Evolutionary conservation across 2,329 filamentous ascomycete genomes (phyloP).

Genomic region (Colletotrichum sp.): DNA sequence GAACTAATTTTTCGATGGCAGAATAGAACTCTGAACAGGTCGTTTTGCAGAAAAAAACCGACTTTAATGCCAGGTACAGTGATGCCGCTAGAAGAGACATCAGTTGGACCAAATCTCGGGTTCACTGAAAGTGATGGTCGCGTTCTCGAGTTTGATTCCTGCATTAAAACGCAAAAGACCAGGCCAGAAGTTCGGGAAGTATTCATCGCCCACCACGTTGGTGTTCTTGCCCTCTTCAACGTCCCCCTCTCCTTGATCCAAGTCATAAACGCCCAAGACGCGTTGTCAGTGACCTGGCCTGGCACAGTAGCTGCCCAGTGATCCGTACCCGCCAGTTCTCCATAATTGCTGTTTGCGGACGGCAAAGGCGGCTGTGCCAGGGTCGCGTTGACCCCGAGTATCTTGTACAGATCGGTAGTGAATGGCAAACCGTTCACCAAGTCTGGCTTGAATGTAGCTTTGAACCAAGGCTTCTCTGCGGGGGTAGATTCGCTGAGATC

Average conservation of each 20-base stretch:
- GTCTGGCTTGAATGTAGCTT: slow-evolving; percentile 43
- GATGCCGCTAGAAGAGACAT: background rate
- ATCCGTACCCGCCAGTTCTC: slow-evolving; percentile 49
- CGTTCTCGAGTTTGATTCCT: background rate
- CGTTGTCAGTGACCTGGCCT: background rate
- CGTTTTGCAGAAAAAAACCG: background rate
- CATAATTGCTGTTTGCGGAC: slow-evolving; percentile 34
- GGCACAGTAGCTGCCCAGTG: slow-evolving; percentile 45
- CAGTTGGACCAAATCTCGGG: background rate
- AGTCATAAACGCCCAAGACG: background rate
- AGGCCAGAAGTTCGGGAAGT: slow-evolving; percentile 9
- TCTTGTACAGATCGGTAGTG: slow-evolving; percentile 39
- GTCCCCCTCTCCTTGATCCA: background rate
- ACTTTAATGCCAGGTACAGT: background rate
- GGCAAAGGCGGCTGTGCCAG: slow-evolving; percentile 54
- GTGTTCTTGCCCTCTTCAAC: background rate
- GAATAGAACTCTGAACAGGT: background rate
- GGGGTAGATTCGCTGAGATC: slow-evolving; percentile 34
- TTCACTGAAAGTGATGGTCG: background rate
- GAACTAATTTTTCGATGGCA: background rate
- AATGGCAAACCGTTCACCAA: slow-evolving; percentile 48
- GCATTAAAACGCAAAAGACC: background rate
- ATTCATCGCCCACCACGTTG: slow-evolving; percentile 1
- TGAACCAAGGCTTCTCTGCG: slow-evolving; percentile 45
- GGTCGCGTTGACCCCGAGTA: slow-evolving; percentile 44